Evolutionary conservation across 2,329 filamentous ascomycete species (phyloP), one percentile per base, ranked within the genome.

Genomic region (Moelleriella libera): DNA sequence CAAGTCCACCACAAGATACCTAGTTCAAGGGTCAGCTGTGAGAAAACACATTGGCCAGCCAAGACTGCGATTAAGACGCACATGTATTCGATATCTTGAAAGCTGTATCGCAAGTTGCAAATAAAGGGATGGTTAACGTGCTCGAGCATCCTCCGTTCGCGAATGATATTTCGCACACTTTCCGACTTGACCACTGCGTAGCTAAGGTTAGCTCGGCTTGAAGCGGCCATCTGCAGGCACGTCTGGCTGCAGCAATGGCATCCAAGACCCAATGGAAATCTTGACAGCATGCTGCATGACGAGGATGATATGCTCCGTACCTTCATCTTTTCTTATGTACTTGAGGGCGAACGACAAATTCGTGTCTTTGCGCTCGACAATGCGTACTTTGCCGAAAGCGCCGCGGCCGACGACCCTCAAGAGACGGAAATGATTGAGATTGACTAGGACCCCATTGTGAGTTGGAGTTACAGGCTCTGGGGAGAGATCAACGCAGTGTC

Each of bases 51-150:
- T 4, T 30, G 9, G 41, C 30, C 8, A 5, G 45, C 5, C 10
- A 28, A n/a, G 5, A 6, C 31, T 21, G 32, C 29, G 29, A 14
- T 11, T n/a, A 30, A 45, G 50, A 65, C 85, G 60, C 74, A 95
- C 88, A 98, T 84, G 68, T 98, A 98, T 66, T 98, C 92, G 58
- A 97, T 88, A 66, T 98, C 92, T 68, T 98, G 92, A 63, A 98
- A 98, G 68, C 89, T 96, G 70, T 97, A 98, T 59, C 92, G 85
- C 72, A 98, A 71, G 66, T 98, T 98, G 72, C 90, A 97, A 56
- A 98, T 85, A 65, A 97, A 98, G 30, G 90, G 88, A 61, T 98
- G 92, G 63, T 95, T 96, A 58, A 98, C 77, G 64, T 97, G 88
- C 69, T 98, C 89, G 60, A 98, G 78, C 92, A 98, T 98, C 62